Conservation (phyloP, 140 eudicot species). For the Erigeron philadelphicus region DNA sequence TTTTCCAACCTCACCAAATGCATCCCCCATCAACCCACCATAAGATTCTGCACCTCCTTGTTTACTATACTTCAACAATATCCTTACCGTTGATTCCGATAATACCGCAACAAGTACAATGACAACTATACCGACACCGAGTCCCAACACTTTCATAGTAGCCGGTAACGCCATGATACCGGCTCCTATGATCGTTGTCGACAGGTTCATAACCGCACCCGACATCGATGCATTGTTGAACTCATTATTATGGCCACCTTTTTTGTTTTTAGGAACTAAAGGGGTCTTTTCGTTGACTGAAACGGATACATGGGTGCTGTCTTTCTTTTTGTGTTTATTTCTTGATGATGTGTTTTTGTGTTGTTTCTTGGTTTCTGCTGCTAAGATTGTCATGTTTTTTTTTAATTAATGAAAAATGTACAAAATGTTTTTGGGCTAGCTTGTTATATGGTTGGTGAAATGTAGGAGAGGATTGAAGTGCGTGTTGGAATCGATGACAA, state of each 20-base stretch:
- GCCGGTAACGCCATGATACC: conserved; percentile 94
- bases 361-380: conserved; percentile 37
- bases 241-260: conserved; percentile 31
- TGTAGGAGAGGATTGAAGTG: conserved; percentile 2
- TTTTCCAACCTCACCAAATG: conserved; percentile 65
- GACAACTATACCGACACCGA: conserved; percentile 46
- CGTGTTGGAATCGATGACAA: conserved; percentile 5
- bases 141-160: conserved; percentile 73
- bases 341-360: conserved; percentile 43
- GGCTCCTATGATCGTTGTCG: conserved; percentile 97
- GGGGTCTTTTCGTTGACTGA: conserved; percentile 41
- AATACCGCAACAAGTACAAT: conserved; percentile 54
- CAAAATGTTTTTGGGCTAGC: too few species aligned
- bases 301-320: conserved; percentile 19
- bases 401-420: not conserved
- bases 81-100: conserved; percentile 44
- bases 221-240: conserved; percentile 61
- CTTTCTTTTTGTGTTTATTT: conserved; percentile 40
- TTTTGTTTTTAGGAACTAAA: conserved; percentile 36
- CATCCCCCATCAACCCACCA: conserved; percentile 63
- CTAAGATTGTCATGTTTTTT: conserved; percentile 39
- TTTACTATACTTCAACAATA: conserved; percentile 47
- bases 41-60: conserved; percentile 41
- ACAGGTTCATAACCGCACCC: conserved; percentile 72
- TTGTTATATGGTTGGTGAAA: not conserved